Evolutionary conservation across 1,139 yeast genomes (phyloP).

Genomic region (Yamadazyma diospyri): DNA sequence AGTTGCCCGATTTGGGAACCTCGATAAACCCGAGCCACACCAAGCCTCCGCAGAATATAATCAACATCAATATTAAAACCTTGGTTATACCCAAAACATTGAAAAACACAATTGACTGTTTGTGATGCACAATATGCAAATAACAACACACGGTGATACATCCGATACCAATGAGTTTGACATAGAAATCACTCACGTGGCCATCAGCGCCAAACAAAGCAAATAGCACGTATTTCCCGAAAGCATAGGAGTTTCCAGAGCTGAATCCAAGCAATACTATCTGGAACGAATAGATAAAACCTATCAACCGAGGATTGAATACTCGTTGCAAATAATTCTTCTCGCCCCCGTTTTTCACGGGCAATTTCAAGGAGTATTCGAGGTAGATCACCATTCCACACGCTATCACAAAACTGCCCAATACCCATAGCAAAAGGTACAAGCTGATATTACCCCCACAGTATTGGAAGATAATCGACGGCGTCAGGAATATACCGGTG

Average conservation of each 20-base stretch:
- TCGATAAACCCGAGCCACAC: conserved; percentile 26
- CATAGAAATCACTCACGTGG: conserved; percentile 22
- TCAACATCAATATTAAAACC: conserved; percentile 35
- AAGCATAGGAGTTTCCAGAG: conserved; percentile 50
- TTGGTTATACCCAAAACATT: conserved; percentile 44
- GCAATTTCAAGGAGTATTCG: conserved; percentile 46
- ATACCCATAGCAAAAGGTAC: conserved; percentile 36
- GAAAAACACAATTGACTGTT: conserved; percentile 41
- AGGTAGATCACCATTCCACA: conserved; percentile 46
- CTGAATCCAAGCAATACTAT: conserved; percentile 48
- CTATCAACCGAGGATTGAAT: conserved; percentile 33
- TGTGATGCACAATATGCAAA: conserved; percentile 37
- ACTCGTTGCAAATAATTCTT: conserved; percentile 47
- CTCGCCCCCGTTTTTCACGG: conserved; percentile 48
- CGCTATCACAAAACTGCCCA: conserved; percentile 45
- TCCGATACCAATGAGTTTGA: conserved; percentile 42
- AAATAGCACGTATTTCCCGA: conserved; percentile 46
- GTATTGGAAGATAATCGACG: conserved; percentile 43
- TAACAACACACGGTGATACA: conserved; percentile 41
- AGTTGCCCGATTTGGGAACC: conserved; percentile 23
- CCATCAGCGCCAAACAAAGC: conserved; percentile 25
- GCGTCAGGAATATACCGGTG: conserved; percentile 50
- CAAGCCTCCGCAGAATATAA: conserved; percentile 34
- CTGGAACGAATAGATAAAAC: conserved; percentile 45
- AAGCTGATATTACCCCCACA: conserved; percentile 42